phyloP scores from a whole-genome alignment of 2,329 filamentous ascomycete species.

The Nemania serpens region DNA sequence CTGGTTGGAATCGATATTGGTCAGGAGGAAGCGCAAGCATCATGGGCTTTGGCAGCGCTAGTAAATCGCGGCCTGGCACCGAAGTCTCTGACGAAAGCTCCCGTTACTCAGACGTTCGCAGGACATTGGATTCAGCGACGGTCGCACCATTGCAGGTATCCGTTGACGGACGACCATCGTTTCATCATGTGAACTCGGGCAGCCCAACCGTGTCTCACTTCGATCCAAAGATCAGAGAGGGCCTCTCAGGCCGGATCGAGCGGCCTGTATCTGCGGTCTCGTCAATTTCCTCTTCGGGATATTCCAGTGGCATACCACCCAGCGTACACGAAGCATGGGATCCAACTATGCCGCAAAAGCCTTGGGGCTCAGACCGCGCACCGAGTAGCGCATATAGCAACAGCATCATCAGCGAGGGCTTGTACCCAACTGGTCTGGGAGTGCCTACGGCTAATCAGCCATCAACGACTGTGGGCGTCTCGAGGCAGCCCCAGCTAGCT shows the following conservation, averaged over 20 bases:
- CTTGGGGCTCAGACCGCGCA: slow-evolving; percentile 57
- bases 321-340: slow-evolving; percentile 65
- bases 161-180: slow-evolving; percentile 54
- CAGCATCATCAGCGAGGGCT: slow-evolving; percentile 37
- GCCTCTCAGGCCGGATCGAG: slow-evolving; percentile 65
- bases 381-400: slow-evolving; percentile 58
- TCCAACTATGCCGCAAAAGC: slow-evolving; percentile 48
- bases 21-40: slow-evolving; percentile 73
- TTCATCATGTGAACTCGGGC: slow-evolving; percentile 69
- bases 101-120: slow-evolving; percentile 57
- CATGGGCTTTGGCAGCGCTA: slow-evolving; percentile 57
- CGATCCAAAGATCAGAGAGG: slow-evolving; percentile 57
- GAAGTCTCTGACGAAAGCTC: slow-evolving; percentile 61
- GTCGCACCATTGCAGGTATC: slow-evolving; percentile 72
- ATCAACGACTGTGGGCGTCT: slow-evolving; percentile 44
- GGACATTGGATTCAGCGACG: slow-evolving; percentile 69
- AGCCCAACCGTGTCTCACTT: slow-evolving; percentile 72
- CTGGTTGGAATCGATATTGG: slow-evolving; percentile 79
- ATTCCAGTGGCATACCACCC: slow-evolving; percentile 68
- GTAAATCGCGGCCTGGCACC: slow-evolving; percentile 52
- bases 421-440: slow-evolving; percentile 51
- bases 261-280: slow-evolving; percentile 58
- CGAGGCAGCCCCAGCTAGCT: slow-evolving; percentile 55
- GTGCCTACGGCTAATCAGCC: slow-evolving; percentile 37
- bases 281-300: slow-evolving; percentile 56